Evolutionary conservation across 2,329 filamentous ascomycete species (phyloP), one percentile per base, ranked within the genome.

Genomic region (Penicillium corylophilum): DNA sequence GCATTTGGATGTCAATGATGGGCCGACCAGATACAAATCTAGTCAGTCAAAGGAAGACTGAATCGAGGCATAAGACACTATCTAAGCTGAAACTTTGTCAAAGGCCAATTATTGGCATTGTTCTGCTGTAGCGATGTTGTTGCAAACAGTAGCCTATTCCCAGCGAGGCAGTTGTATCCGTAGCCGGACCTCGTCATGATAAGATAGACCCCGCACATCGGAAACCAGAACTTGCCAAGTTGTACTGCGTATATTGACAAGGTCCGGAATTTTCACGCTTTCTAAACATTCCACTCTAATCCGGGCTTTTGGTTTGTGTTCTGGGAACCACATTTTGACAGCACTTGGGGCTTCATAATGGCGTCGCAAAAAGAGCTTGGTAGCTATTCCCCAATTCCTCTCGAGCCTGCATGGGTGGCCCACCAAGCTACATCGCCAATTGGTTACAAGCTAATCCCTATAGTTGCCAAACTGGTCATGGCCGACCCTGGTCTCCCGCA

Each of bases 401-500:
- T 16, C 12, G 4, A 15, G 4, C 20, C 16, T 13, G 13, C 38
- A 15, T n/a, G 38, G 38, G 13, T 40, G 13, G 5, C 39, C 22
- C 39, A 24, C 20, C 22, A 5, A 41, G n/a, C 20, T 41, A 22
- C 16, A 38, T 20, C 2, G 10, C 18, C 35, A 38, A 36, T 18
- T n/a, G 15, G 29, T n/a, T 36, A 9, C 16, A n/a, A 41, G 23
- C 39, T 41, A n/a, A 26, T n/a, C 12, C 2, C 8, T 26, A 20
- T 41, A 60, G 58, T 62, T 6, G 38, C 51, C 8, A 55, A 46
- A 4, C 53, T 64, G 8, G 46, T 59, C 16, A 56, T 48, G 15
- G 54, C 56, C 22, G 71, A 74, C 41, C 72, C 72, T 22, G 68
- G 68, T 16, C 55, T 72, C 6, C 74, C 74, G 1, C 61, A 64